Conservation (phyloP, 768 basidiomycete genomes). For the Chiua virens region DNA sequence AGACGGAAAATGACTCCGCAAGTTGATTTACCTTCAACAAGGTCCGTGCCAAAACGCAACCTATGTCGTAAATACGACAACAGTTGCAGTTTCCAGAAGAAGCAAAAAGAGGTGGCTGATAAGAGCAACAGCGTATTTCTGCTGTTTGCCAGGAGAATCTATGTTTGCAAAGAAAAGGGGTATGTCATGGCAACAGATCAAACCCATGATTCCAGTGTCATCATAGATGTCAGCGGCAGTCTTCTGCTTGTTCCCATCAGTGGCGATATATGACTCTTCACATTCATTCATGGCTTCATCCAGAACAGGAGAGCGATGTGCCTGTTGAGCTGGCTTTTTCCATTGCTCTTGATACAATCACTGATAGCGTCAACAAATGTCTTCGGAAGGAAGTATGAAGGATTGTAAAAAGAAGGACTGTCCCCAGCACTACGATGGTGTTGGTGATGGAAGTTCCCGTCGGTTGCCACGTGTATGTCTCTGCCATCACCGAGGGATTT, state of each 20-base stretch:
- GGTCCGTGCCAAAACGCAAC: constrained; percentile 31
- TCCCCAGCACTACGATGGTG: constrained; percentile 33
- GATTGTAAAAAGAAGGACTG: constrained; percentile 33
- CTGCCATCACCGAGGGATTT: constrained; percentile 20
- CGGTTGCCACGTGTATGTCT: constrained; percentile 37
- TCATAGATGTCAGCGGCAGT: constrained; percentile 26
- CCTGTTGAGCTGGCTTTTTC: constrained; percentile 14
- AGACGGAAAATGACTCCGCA: too few species aligned
- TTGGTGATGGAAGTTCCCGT: constrained; percentile 42
- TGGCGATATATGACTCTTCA: constrained; percentile 17
- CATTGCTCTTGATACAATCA: constrained; percentile 20
- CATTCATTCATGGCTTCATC: constrained; percentile 37
- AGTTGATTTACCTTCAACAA: constrained; percentile 28
- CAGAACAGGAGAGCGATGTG: constrained; percentile 21
- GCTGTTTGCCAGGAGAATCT: background rate
- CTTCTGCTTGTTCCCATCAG: constrained; percentile 4
- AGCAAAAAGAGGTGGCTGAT: constrained; percentile 28
- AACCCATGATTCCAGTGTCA: constrained; percentile 36
- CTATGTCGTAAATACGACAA: constrained; percentile 34
- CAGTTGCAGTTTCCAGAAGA: constrained; percentile 33
- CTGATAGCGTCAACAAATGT: constrained; percentile 34
- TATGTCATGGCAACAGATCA: constrained; percentile 39
- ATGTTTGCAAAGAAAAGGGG: constrained; percentile 35
- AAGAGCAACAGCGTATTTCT: constrained; percentile 38
- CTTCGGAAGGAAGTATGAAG: constrained; percentile 35